Percentiles rank a stretch among this genome's conserved stretches.
Evolutionary conservation across 176 grass and related monocot genomes (phyloP).

Genomic region (Thalia dealbata): DNA sequence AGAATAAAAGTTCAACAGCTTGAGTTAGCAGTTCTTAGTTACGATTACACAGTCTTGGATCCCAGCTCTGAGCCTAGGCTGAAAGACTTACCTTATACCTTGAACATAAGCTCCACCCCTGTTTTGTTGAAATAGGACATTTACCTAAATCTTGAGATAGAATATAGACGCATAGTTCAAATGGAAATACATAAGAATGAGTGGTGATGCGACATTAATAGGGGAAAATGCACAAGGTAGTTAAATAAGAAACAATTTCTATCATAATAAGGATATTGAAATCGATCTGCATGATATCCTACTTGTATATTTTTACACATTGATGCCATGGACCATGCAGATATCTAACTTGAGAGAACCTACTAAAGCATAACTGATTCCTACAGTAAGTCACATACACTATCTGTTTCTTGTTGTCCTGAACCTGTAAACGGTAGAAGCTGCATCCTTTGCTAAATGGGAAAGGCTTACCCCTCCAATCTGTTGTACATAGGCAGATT

Average conservation of each 20-base stretch:
- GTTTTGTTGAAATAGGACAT: neutral
- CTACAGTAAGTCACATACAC: constrained; percentile 32
- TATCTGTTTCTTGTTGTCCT: constrained; percentile 44
- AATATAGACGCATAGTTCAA: neutral
- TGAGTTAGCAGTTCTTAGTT: neutral
- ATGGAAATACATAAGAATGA: neutral
- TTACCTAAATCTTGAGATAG: neutral
- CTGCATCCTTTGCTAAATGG: constrained; percentile 91
- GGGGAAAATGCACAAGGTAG: neutral
- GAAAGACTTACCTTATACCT: too few relatives aligned
- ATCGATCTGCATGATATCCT: neutral
- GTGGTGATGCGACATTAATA: too few relatives aligned
- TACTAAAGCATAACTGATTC: neutral
- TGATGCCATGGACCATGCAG: neutral
- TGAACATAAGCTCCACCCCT: neutral
- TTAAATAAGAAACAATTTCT: neutral
- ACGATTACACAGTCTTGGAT: neutral
- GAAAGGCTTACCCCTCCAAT: constrained; percentile 70
- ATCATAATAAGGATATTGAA: neutral
- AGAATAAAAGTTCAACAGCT: neutral
- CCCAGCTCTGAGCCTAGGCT: neutral
- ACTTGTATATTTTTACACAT: neutral
- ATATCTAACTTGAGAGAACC: neutral
- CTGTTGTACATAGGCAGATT: constrained; percentile 22
- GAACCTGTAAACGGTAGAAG: constrained; percentile 55